These are phyloP conservation scores for Leccinum fibrillosum DNA, from an alignment of 768 basidiomycete species.

Conservation along the genomic window DNA sequence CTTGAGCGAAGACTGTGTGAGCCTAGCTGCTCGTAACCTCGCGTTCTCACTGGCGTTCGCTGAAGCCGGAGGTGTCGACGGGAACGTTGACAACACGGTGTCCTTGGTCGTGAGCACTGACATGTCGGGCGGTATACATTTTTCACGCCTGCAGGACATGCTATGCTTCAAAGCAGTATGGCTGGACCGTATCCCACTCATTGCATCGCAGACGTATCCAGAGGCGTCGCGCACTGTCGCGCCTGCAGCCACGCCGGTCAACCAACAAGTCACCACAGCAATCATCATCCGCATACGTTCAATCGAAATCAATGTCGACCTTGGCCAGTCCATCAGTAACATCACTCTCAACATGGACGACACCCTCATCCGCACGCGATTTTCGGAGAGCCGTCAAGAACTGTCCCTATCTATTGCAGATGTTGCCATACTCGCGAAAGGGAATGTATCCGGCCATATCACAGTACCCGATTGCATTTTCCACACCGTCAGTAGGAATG, in stretches of 20 bases:
- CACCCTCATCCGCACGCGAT: slow-evolving; percentile 59
- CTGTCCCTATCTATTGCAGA: slow-evolving; percentile 64
- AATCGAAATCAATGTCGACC: slow-evolving; percentile 72
- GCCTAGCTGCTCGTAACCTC: slow-evolving; percentile 78
- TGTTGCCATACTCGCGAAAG: slow-evolving; percentile 52
- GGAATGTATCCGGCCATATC: slow-evolving; percentile 69
- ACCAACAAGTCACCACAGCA: slow-evolving; percentile 53
- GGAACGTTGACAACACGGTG: slow-evolving; percentile 47
- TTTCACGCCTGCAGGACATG: slow-evolving; percentile 87
- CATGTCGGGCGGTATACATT: slow-evolving; percentile 71
- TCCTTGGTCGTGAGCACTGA: slow-evolving; percentile 85
- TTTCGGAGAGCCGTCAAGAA: slow-evolving; percentile 60
- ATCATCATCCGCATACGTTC: slow-evolving; percentile 70
- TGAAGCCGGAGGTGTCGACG: slow-evolving; percentile 41
- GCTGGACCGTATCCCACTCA: slow-evolving; percentile 81
- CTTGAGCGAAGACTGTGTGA: slow-evolving; percentile 78
- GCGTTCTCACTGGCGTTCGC: slow-evolving; percentile 71
- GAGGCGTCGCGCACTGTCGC: slow-evolving; percentile 19
- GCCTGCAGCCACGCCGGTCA: slow-evolving; percentile 14
- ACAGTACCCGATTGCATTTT: slow-evolving; percentile 70
- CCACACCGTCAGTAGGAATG: slow-evolving; percentile 62
- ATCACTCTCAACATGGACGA: slow-evolving; percentile 64
- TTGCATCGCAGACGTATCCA: slow-evolving; percentile 42
- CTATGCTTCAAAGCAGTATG: slow-evolving; percentile 95
- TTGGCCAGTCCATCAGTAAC: slow-evolving; percentile 81